A percentile compares a stretch with the other conserved stretches of the same genome.
These are phyloP conservation scores for Boletus pseudo-olivaceus DNA, from an alignment of 768 basidiomycete species.

Conservation along the genomic window DNA sequence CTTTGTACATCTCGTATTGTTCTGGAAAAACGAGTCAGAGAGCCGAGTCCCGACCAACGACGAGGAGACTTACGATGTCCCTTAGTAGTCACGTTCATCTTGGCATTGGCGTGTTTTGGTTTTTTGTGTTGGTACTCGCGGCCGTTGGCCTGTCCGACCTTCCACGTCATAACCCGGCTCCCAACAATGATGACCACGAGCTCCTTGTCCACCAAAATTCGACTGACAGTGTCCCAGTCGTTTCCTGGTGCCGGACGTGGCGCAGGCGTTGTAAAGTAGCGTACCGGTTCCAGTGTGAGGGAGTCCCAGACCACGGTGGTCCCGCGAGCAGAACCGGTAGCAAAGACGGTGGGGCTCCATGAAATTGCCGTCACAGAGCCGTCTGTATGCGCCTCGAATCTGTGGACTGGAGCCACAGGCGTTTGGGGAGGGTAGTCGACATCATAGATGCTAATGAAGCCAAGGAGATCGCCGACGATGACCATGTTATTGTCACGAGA, in stretches of 20 bases:
- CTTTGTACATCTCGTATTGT: conserved; percentile 58
- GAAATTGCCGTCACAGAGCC: conserved; percentile 61
- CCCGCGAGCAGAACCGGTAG: conserved; percentile 65
- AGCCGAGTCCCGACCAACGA: neutral
- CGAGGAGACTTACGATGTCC: conserved; percentile 41
- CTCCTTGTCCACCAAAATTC: conserved; percentile 54
- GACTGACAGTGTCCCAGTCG: conserved; percentile 45
- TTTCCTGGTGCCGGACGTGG: conserved; percentile 33
- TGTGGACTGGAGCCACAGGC: conserved; percentile 36
- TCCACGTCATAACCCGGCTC: conserved; percentile 65
- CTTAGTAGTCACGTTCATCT: conserved; percentile 35
- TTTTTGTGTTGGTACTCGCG: conserved; percentile 32
- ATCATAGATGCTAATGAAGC: conserved; percentile 60
- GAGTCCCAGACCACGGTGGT: conserved; percentile 61
- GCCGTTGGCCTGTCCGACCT: conserved; percentile 45
- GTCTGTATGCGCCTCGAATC: conserved; percentile 63
- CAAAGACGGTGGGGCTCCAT: conserved; percentile 56
- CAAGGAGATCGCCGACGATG: conserved; percentile 61
- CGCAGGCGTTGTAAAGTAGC: conserved; percentile 50
- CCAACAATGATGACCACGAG: conserved; percentile 59
- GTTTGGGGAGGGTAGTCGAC: conserved; percentile 33
- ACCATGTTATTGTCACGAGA: conserved; percentile 49
- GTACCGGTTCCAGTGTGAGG: conserved; percentile 55
- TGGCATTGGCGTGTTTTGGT: conserved; percentile 26
- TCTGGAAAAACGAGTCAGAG: conserved; percentile 36